Evolutionary conservation across 2,329 filamentous ascomycete genomes (phyloP).

Genomic region (Penicillium expansum): DNA sequence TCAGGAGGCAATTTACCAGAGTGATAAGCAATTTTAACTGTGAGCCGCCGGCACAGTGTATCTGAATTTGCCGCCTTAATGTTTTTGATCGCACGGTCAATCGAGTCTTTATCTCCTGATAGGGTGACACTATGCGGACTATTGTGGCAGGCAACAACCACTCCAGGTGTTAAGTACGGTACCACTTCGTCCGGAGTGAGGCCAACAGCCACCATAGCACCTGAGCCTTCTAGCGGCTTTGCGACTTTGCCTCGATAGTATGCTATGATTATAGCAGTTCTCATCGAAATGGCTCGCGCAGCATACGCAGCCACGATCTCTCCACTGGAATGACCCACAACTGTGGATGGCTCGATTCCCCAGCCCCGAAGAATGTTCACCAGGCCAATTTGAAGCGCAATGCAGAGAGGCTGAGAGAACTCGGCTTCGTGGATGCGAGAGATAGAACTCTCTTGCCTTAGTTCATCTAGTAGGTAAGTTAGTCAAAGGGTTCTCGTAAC

Average conservation of each 20-base stretch:
- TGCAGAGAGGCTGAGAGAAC: slow-evolving; percentile 33
- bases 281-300: slow-evolving; percentile 20
- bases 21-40: slow-evolving; percentile 21
- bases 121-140: slow-evolving; percentile 27
- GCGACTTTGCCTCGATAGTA: slow-evolving; percentile 22
- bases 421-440: slow-evolving; percentile 23
- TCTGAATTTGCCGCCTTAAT: slow-evolving; percentile 12
- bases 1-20: slow-evolving; percentile 7
- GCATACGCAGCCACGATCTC: slow-evolving; percentile 41
- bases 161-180: slow-evolving; percentile 14
- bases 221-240: slow-evolving; percentile 1
- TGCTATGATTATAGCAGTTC: slow-evolving; percentile 19
- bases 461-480: background rate
- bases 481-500: background rate
- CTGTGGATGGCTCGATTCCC: slow-evolving; percentile 23
- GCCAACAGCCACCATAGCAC: slow-evolving; percentile 27
- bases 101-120: slow-evolving; percentile 16
- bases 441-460: background rate
- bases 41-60: slow-evolving; percentile 8
- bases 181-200: slow-evolving; percentile 11
- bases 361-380: slow-evolving; percentile 27
- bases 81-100: slow-evolving; percentile 3
- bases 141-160: slow-evolving; percentile 27
- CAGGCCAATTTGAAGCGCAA: slow-evolving; percentile 36
- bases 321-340: slow-evolving; percentile 37